phyloP scores from a whole-genome alignment of 2,329 filamentous ascomycete genomes.

The Apiospora aurea region DNA sequence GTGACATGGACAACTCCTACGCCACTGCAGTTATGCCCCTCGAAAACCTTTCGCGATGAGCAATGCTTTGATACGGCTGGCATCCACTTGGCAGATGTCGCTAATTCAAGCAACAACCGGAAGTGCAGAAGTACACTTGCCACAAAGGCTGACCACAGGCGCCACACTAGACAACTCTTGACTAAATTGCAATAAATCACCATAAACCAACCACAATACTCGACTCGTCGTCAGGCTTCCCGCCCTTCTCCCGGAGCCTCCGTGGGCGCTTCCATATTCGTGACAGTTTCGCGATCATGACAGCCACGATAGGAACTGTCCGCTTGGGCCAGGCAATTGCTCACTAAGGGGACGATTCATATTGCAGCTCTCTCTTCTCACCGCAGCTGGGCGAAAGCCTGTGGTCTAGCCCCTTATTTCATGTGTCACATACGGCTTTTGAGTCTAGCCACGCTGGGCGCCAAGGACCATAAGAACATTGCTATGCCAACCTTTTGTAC shows the following conservation, averaged over 20 bases:
- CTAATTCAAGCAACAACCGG: neutral
- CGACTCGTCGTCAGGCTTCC: neutral
- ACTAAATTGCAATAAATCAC: neutral
- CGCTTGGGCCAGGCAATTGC: neutral
- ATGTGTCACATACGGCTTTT: neutral
- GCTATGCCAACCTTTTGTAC: neutral
- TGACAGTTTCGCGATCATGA: neutral
- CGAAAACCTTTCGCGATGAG: neutral
- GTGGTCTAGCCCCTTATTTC: conserved; percentile 3
- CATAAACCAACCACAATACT: neutral
- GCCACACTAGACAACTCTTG: neutral
- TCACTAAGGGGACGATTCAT: neutral
- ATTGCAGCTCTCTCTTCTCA: neutral
- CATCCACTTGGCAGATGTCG: neutral
- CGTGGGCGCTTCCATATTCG: neutral
- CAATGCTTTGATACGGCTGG: neutral
- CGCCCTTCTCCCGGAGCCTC: neutral
- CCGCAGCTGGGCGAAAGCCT: neutral
- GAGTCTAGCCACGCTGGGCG: neutral
- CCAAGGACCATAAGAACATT: neutral
- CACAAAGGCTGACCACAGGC: neutral
- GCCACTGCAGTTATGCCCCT: neutral
- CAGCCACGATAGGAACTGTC: neutral
- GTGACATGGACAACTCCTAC: neutral
- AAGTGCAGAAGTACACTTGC: neutral